phyloP scores from a whole-genome alignment of 2,329 filamentous ascomycete species.

The Byssothecium circinans region DNA sequence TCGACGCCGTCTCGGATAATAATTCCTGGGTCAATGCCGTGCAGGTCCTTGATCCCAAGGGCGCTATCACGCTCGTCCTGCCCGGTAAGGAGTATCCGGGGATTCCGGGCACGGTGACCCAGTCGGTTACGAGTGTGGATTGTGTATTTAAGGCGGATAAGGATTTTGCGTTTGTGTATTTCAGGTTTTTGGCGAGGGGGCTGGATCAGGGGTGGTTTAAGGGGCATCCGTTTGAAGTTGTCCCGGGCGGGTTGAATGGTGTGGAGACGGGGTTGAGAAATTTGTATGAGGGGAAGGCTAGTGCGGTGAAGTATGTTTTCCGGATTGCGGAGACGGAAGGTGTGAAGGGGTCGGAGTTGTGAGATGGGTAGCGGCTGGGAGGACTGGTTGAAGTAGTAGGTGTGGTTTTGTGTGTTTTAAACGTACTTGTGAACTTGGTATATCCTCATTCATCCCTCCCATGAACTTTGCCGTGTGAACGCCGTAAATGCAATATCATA shows the following conservation, averaged over 20 bases:
- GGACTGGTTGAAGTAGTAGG: background rate
- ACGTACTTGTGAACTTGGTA: background rate
- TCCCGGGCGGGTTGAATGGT: conserved; percentile 58
- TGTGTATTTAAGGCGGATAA: conserved; percentile 28
- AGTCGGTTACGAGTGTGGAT: conserved; percentile 44
- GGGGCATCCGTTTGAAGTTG: conserved; percentile 55
- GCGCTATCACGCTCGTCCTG: conserved; percentile 45
- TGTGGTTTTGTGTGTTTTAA: background rate
- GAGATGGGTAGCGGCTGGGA: background rate
- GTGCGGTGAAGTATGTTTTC: conserved; percentile 66
- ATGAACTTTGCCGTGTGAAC: too few species aligned
- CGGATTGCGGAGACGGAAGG: conserved; percentile 52
- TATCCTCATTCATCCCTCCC: background rate
- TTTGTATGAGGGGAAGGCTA: conserved; percentile 62
- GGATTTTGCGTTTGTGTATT: conserved; percentile 52
- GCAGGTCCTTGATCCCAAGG: conserved; percentile 37
- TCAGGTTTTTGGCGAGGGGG: conserved; percentile 49
- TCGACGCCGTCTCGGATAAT: conserved; percentile 60
- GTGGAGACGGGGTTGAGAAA: conserved; percentile 57
- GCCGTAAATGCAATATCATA: too few species aligned
- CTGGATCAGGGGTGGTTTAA: conserved; percentile 55
- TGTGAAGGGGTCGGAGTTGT: background rate
- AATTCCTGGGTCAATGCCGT: conserved; percentile 41
- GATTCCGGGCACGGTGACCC: conserved; percentile 43
- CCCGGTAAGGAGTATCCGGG: conserved; percentile 49